Percentiles rank a stretch among this genome's conserved stretches.
These are phyloP conservation scores for Pseudogymnoascus sp. DNA, from an alignment of 2,329 filamentous ascomycete species.

Conservation along the genomic window DNA sequence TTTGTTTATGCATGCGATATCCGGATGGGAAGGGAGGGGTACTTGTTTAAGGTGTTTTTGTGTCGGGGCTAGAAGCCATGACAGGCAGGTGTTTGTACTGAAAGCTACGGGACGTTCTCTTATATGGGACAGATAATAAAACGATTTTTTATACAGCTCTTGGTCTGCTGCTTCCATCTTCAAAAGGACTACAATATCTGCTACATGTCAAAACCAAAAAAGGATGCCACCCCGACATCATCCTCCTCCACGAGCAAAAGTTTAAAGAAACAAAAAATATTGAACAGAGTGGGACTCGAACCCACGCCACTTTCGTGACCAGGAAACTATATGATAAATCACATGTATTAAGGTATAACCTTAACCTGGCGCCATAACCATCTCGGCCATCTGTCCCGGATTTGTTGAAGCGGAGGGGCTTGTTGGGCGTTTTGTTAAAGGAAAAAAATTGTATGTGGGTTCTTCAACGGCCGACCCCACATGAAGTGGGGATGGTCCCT, in stretches of 20 bases:
- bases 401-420: slow-evolving; percentile 2
- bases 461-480: background rate
- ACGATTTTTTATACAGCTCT: background rate
- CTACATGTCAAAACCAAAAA: background rate
- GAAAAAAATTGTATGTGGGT: background rate
- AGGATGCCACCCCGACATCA: too few species aligned
- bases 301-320: slow-evolving; percentile 32
- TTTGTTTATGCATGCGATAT: slow-evolving; percentile 9
- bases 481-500: background rate
- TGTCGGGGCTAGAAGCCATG: background rate
- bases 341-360: slow-evolving; percentile 9
- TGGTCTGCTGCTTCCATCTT: background rate
- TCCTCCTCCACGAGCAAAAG: background rate
- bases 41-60: background rate
- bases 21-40: background rate
- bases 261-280: background rate
- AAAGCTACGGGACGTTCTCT: background rate
- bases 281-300: slow-evolving; percentile 33
- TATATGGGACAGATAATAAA: background rate
- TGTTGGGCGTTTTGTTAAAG: background rate
- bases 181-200: background rate
- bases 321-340: slow-evolving; percentile 22
- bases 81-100: background rate
- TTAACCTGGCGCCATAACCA: slow-evolving; percentile 11
- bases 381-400: slow-evolving; percentile 10